Evolutionary conservation across 2,329 filamentous ascomycete species (phyloP), one percentile per base, ranked within the genome.

Genomic region (Coniochaeta pulveracea): DNA sequence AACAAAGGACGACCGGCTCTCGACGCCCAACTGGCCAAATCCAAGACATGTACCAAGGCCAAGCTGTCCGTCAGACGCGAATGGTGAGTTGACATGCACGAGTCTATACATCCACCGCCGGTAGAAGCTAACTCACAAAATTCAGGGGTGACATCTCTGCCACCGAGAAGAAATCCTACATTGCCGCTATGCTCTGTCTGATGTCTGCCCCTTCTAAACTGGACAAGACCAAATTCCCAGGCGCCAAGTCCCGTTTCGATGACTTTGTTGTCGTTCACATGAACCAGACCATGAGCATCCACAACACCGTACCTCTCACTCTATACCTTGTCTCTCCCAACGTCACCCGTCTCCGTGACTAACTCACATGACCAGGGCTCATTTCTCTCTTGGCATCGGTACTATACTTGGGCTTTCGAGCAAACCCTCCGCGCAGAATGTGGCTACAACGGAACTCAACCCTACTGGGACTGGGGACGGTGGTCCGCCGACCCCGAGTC

Each of bases 401-500:
- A 56, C 43, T 64, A 57, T 39, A 43, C 50, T 4, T 56, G 49
- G 40, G 37, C 48, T 2, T 63, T 55, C 35, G 58, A 64, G 40
- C 45, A 49, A 10, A 57, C 51, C 5, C 45, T 63, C 26, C 47
- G 50, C n/a, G 45, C 51, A 2, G 61, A 64, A 42, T 64, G 61
- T 40, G 55, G 51, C 5, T 64, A 61, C 38, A 53, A 38, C 6
- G 58, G 58, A 4, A 52, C 46, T 6, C 57, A 59, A 38, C 60
- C 60, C 8, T 72, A 69, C 51, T 63, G 62, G 53, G 64, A 72
- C 47, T 73, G 67, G 64, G 58, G 58, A 3, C 56, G 57, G 34
- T 63, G 61, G 50, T 54, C 61, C 3, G 39, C 53, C 3, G 60
- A 72, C 40, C 56, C 60, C 1, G 43, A 50, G 38, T 57, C 60